Percentiles rank a stretch among this genome's conserved stretches.
Evolutionary conservation across 768 basidiomycete genomes (phyloP).

Genomic region (Nevesoporus exiguus): DNA sequence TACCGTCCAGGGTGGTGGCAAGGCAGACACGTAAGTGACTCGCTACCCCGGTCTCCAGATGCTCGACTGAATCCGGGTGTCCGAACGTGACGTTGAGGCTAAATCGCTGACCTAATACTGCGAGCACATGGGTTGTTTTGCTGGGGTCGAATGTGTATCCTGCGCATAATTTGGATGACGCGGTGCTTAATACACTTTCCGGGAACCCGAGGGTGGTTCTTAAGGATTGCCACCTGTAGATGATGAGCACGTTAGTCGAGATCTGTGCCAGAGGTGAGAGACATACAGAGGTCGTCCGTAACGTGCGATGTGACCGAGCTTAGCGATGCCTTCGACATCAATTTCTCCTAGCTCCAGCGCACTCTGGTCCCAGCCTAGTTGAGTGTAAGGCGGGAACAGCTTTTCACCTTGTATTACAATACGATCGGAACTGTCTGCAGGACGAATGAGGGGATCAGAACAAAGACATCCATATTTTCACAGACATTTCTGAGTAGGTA

Average conservation of each 20-base stretch:
- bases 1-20: background rate
- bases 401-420: background rate
- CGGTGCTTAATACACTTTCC: background rate
- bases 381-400: no score
- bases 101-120: slow-evolving; percentile 2
- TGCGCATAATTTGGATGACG: background rate
- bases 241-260: no score
- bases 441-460: background rate
- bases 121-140: background rate
- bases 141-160: background rate
- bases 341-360: background rate
- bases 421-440: no score
- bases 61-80: no score
- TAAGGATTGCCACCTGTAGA: slow-evolving; percentile 7
- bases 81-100: no score
- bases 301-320: background rate
- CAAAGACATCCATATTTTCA: no score
- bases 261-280: no score
- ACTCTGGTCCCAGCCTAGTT: no score
- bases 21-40: no score
- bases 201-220: background rate
- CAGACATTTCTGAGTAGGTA: no score
- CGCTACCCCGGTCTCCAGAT: no score
- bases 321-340: background rate
- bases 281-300: background rate